These are phyloP conservation scores for Tillandsia leiboldiana DNA, from an alignment of 176 grass and related monocot genomes.

Conservation along the genomic window DNA sequence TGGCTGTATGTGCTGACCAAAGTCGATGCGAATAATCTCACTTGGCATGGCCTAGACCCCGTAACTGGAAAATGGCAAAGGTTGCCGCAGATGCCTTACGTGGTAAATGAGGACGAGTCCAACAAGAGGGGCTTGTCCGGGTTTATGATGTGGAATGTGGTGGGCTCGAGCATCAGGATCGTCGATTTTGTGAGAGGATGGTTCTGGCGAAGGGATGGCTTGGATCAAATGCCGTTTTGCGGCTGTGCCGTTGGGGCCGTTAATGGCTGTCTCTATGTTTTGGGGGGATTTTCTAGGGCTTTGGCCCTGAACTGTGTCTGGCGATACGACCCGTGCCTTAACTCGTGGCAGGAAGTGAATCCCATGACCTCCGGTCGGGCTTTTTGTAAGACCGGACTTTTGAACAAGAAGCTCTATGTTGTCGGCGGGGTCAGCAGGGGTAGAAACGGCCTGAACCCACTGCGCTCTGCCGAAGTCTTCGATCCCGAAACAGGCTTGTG, in stretches of 20 bases:
- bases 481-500: conserved; percentile 59
- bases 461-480: conserved; percentile 71
- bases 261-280: conserved; percentile 68
- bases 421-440: conserved; percentile 74
- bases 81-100: conserved; percentile 62
- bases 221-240: conserved; percentile 54
- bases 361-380: conserved; percentile 63
- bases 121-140: conserved; percentile 24
- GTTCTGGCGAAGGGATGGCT: conserved; percentile 39
- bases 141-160: conserved; percentile 48
- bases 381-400: conserved; percentile 72
- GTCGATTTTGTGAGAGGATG: conserved; percentile 59
- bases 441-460: conserved; percentile 47
- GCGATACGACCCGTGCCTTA: conserved; percentile 62
- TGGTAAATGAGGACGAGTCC: conserved; percentile 41
- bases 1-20: conserved; percentile 77
- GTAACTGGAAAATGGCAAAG: conserved; percentile 48
- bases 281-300: conserved; percentile 66
- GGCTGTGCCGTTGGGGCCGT: conserved; percentile 49
- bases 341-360: conserved; percentile 66
- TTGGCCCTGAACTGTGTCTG: conserved; percentile 53
- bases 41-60: conserved; percentile 63
- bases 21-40: conserved; percentile 47
- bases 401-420: conserved; percentile 69
- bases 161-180: conserved; percentile 72